Base-by-base conservation (phyloP, 352 stramenopile genomes). In the Pythium vanterpoolii region DNA sequence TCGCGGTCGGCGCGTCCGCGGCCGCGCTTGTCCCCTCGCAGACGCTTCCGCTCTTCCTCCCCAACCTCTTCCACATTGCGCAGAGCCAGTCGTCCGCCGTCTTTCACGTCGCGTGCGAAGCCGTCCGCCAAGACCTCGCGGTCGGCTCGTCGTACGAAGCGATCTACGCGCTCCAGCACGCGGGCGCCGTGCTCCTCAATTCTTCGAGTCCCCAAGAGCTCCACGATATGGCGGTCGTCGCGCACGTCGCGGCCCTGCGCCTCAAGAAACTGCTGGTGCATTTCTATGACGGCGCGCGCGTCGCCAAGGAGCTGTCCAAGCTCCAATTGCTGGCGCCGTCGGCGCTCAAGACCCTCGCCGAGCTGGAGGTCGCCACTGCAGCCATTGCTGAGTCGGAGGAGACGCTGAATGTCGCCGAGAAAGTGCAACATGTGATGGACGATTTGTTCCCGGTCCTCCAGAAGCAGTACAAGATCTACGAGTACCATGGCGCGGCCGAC, bases 381-480 rank as follows among this genome's bases (percentile, higher is more conserved):
- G 45, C 24, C 47, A 39, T 8, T 44, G 9, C n/a, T 30, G 14
- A 42, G 9, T n/a, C 68, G 4, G 40, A 58, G 36, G 36, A 59
- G 27, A 69, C 71, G 21, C 49, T 57, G 28, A 53, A 67, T 19
- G 69, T 74, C 21, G 79, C 75, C n/a, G 75, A 92, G 46, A 77
- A 90, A 48, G 69, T 94, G 51, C 78, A 92, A 65, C 42, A 43
- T 19, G 77, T 88, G 34, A 90, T 93, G 81, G 73, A 91, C 70
- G 74, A 87, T 44, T 67, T 90, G 11, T 89, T 81, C 62, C 74
- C 80, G 33, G 80, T 89, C 30, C 73, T 89, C 26, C 78, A 89
- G 65, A 76, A 78, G 50, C 79, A 91, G 66, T 92, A 92, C 72
- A 74, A 79, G 21, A 71, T 93, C 45, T 92, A 89, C 71, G 85